These are phyloP conservation scores for Heliamphora pulchella DNA, from an alignment of 179 eudicot genomes.

Conservation along the genomic window DNA sequence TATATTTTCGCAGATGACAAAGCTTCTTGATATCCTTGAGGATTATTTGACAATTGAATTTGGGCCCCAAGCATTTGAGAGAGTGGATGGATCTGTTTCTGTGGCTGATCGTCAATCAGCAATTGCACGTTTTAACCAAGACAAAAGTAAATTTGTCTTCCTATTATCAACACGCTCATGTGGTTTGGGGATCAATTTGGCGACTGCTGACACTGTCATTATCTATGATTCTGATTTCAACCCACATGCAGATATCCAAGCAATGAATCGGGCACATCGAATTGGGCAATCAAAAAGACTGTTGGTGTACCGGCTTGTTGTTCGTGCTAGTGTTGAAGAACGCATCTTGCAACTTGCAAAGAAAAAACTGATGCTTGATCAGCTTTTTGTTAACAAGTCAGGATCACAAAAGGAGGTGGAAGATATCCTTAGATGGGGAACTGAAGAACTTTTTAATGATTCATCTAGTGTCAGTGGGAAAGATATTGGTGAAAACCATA, in stretches of 20 bases:
- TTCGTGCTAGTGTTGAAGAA: conserved; percentile 99
- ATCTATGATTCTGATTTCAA: conserved; percentile 98
- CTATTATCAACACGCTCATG: conserved; percentile 90
- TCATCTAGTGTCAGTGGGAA: conserved; percentile 35
- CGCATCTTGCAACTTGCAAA: conserved; percentile 96
- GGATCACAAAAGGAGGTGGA: conserved; percentile 97
- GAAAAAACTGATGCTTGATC: conserved; percentile 96
- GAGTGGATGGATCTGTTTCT: conserved; percentile 97
- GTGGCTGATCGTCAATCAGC: conserved; percentile 91
- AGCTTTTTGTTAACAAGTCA: conserved; percentile 91
- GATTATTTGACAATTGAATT: conserved; percentile 86
- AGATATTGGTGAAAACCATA: conserved; percentile 43
- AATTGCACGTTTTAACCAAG: conserved; percentile 93
- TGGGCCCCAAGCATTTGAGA: conserved; percentile 83
- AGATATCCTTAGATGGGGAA: conserved; percentile 96
- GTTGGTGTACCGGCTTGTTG: conserved; percentile 90
- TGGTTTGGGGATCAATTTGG: conserved; percentile 98
- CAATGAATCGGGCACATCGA: conserved; percentile 99
- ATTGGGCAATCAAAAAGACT: conserved; percentile 96
- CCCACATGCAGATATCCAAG: conserved; percentile 99
- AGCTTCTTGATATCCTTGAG: conserved; percentile 93
- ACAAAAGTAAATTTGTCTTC: conserved; percentile 87
- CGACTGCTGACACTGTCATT: conserved; percentile 96
- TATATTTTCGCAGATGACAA: conserved; percentile 97
- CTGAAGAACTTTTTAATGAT: conserved; percentile 88